Percentiles rank a stretch among this genome's conserved stretches.
phyloP scores from a whole-genome alignment of 345 rosid species.

The Crucihimalaya himalaica region DNA sequence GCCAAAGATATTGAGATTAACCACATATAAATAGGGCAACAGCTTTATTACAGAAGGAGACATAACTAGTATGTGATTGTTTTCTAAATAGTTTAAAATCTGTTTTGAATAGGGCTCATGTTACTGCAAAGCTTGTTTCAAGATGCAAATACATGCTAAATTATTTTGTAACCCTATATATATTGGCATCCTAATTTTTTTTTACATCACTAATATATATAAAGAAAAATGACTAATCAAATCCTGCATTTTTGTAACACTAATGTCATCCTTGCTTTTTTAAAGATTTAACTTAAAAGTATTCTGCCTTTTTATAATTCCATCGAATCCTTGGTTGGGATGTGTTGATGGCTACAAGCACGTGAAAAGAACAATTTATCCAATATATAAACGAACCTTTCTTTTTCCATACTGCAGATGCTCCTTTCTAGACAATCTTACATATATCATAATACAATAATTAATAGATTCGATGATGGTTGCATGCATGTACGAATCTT shows the following conservation, averaged over 20 bases:
- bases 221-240: neutral
- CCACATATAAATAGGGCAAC: neutral
- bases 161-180: neutral
- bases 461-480: constrained; percentile 23
- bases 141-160: neutral
- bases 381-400: constrained; percentile 13
- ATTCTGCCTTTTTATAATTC: neutral
- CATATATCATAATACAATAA: constrained; percentile 1
- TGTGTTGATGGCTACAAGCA: constrained; percentile 30
- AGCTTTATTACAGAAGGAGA: constrained; percentile 4
- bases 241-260: neutral
- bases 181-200: neutral
- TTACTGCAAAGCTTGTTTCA: neutral
- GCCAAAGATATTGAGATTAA: constrained; percentile 5
- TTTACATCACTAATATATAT: neutral
- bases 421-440: constrained; percentile 19
- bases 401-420: constrained; percentile 18
- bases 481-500: constrained; percentile 34
- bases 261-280: neutral
- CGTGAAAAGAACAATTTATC: constrained; percentile 28
- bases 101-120: neutral
- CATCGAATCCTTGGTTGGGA: constrained; percentile 41
- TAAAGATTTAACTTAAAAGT: neutral
- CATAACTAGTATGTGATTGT: constrained; percentile 6
- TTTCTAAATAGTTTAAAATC: neutral